A percentile compares a stretch with the other conserved stretches of the same genome.
Evolutionary conservation across 169 alveolate genomes (phyloP).

Genomic region (Plasmodium knowlesi): DNA sequence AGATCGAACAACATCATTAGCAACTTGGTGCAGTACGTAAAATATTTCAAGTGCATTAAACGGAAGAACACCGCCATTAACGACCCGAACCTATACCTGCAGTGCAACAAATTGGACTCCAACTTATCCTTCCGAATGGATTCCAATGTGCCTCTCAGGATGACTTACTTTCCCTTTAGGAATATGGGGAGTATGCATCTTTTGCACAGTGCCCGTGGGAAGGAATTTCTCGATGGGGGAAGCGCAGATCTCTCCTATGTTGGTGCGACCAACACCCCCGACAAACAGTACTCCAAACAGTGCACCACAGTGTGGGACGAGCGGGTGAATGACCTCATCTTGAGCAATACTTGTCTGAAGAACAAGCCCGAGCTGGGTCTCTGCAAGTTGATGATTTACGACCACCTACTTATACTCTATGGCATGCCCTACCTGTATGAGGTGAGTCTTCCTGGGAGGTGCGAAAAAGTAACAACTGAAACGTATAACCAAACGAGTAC

Average conservation of each 20-base stretch:
- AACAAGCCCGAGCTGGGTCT: constrained; percentile 60
- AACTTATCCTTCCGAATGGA: background rate
- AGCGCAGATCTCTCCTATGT: background rate
- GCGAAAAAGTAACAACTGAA: background rate
- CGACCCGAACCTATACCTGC: constrained; percentile 60
- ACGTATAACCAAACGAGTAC: background rate
- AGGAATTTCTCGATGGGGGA: background rate
- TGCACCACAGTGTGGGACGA: background rate
- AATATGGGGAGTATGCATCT: background rate
- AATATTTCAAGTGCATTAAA: constrained; percentile 30
- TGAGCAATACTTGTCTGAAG: constrained; percentile 60
- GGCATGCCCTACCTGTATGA: constrained; percentile 50
- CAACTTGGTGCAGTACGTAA: constrained; percentile 50
- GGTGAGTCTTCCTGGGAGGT: background rate
- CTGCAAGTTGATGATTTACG: constrained; percentile 65
- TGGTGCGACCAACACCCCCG: background rate
- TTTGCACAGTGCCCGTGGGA: background rate
- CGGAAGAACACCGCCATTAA: background rate
- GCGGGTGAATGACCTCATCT: constrained; percentile 21
- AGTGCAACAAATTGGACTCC: constrained; percentile 46
- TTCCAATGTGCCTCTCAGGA: constrained; percentile 8
- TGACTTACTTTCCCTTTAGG: constrained; percentile 38
- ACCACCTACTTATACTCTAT: constrained; percentile 28
- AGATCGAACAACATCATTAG: constrained; percentile 58
- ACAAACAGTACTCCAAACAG: background rate